Evolutionary conservation across 2,329 filamentous ascomycete species (phyloP), one percentile per base, ranked within the genome.

Genomic region (Paecilomyces variotii): DNA sequence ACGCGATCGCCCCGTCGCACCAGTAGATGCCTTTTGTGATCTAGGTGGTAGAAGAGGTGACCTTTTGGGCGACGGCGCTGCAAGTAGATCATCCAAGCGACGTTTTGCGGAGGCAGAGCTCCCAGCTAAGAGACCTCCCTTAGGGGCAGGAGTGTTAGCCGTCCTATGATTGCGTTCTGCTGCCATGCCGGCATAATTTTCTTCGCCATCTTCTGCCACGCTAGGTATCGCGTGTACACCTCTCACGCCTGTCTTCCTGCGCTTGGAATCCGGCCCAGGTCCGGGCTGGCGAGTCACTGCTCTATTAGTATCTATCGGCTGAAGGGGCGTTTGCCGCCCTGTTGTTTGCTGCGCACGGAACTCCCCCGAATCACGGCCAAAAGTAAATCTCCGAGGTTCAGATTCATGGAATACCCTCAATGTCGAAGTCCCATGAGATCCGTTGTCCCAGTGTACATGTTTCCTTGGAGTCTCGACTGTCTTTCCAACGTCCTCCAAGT

Each of bases 401-500:
- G 45, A 32, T 19, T 55, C 45, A 54, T 34, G 11, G 10, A 30
- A 54, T 34, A n/a, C 32, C n/a, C 39, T 19, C 6, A n/a, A 45
- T 24, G 39, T 19, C 7, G 39, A 19, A 45, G 39, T 4, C 19
- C 35, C n/a, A 24, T 10, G 25, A 4, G n/a, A 5, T 5, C 28
- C 11, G 45, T 24, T 25, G 55, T 25, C 30, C 50, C 24, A 27
- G 30, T 57, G 53, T n/a, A 54, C 19, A 14, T 61, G 63, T 59
- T 73, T 75, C 11, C 78, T 83, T 56, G 76, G 68, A 64, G 79
- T 73, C 53, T 72, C 63, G 19, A 75, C 68, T 50, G 57, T 61
- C 32, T 69, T 70, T 6, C 77, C 79, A 56, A 78, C 72, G 50
- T 80, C 76, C 65, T 85, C 82, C 10, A 88, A 75, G 65, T 88